A percentile compares a stretch with the other conserved stretches of the same genome.
Evolutionary conservation across 345 rosid genomes (phyloP).

Genomic region (Alliaria petiolata): DNA sequence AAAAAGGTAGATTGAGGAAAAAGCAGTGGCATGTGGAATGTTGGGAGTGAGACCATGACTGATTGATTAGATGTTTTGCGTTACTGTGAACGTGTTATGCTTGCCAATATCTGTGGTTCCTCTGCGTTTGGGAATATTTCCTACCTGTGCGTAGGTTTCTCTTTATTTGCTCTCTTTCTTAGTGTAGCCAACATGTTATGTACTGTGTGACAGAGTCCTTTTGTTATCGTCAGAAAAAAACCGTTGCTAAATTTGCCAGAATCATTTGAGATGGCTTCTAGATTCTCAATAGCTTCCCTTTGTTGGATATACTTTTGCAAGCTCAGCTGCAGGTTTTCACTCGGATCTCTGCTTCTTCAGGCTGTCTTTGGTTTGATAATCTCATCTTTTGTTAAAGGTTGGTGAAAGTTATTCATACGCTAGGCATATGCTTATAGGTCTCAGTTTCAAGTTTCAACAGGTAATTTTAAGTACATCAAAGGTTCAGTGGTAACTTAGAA

Average conservation of each 20-base stretch:
- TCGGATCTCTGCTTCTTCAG: background rate
- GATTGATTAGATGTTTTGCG: conserved; percentile 27
- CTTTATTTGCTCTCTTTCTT: conserved; percentile 11
- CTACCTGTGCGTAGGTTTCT: conserved; percentile 6
- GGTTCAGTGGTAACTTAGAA: conserved; percentile 9
- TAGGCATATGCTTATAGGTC: conserved; percentile 7
- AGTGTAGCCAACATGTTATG: conserved; percentile 15
- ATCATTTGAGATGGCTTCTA: background rate
- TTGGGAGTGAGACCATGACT: conserved; percentile 20
- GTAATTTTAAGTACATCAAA: background rate
- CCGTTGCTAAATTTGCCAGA: background rate
- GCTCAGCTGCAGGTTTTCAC: background rate
- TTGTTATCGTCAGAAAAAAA: background rate
- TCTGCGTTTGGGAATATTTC: conserved; percentile 17
- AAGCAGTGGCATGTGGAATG: conserved; percentile 28
- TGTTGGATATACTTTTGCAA: background rate
- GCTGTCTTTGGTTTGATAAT: conserved; percentile 4
- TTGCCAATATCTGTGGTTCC: conserved; percentile 16
- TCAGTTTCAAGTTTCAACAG: background rate
- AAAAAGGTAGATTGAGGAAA: background rate
- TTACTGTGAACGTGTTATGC: conserved; percentile 19
- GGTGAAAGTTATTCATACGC: background rate
- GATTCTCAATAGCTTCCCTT: background rate
- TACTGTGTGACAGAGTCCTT: no score
- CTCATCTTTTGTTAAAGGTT: background rate